These are phyloP conservation scores for Ulmus americana DNA, from an alignment of 331 rosid species.

Conservation along the genomic window DNA sequence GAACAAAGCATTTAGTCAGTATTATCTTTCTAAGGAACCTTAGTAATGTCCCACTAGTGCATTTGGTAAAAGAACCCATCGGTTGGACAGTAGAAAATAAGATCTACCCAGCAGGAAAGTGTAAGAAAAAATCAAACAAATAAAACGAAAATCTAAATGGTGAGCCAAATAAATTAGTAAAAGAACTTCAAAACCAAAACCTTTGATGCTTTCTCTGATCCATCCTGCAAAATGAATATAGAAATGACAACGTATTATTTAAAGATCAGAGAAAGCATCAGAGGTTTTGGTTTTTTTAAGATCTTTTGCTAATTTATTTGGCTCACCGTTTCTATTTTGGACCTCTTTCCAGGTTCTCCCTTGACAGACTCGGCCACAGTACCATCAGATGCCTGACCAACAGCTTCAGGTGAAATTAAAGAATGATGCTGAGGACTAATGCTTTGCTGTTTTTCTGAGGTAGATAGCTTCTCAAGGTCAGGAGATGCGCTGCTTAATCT, in stretches of 20 bases:
- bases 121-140: background rate
- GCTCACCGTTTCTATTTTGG: too few relatives aligned
- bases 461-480: constrained; percentile 3
- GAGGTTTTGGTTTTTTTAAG: too few relatives aligned
- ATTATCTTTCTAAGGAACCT: background rate
- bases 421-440: background rate
- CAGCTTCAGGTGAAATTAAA: background rate
- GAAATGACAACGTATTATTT: too few relatives aligned
- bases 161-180: background rate
- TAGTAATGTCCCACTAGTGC: constrained; percentile 17
- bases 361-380: too few relatives aligned
- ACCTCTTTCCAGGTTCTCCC: too few relatives aligned
- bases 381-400: background rate
- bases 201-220: constrained; percentile 45
- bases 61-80: constrained; percentile 22
- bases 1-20: background rate
- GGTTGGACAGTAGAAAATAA: constrained; percentile 16
- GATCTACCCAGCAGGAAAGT: constrained; percentile 14
- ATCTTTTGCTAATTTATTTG: too few relatives aligned
- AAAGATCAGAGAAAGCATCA: too few relatives aligned
- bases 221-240: constrained; percentile 12
- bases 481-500: constrained; percentile 17
- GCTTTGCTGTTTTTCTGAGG: constrained; percentile 22
- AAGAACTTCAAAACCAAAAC: constrained; percentile 54
- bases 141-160: background rate